Base-by-base conservation (phyloP, 495 filamentous ascomycete species). In the Penicillium lagena region DNA sequence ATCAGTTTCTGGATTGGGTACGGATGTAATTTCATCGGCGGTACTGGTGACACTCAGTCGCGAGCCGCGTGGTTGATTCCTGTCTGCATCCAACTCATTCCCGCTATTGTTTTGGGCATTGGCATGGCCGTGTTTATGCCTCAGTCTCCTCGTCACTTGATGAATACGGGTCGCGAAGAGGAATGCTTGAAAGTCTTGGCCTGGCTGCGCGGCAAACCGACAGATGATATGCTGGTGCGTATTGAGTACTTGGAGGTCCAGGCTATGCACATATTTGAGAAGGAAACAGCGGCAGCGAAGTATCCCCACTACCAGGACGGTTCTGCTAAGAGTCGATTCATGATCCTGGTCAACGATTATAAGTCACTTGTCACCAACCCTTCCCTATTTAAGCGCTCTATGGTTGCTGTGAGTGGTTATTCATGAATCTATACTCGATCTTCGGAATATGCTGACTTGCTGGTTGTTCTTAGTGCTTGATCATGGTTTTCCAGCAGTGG, bases 201-300 rank as follows among this genome's bases (percentile, higher is more conserved):
- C 3, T 70, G 43, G 33, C 79, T 93, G 9, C 81, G 87, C 12
- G 71, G 65, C 13, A 48, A 62, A 17, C 76, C 85, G 46, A 40
- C 41, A 1, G 58, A 61, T 17, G 75, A 87, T 54, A 74, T 86
- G 43, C 76, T 89, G 1, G 80, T 91, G 45, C 80, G 84, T 55
- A 75, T 90, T 17, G 87, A 90, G 56, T 87, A 80, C 63, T 72
- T 86, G 35, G 87, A 90, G 58, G 89, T 91, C 61, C 83, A 85
- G 62, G 82, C 84, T 0, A 77, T 87, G 55, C 79, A 79, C 4
- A 64, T 80, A n/a, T 90, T 90, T 50, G 86, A 90, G 64, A 82
- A 85, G 59, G 78, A 85, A 37, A 82, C 76, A 6, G 67, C 82
- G 3, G 77, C 79, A 76, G 56, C 57, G 49, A 62, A 60, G 40